A percentile compares a stretch with the other conserved stretches of the same genome.
phyloP scores from a whole-genome alignment of 768 basidiomycete species.

The Bullera alba region DNA sequence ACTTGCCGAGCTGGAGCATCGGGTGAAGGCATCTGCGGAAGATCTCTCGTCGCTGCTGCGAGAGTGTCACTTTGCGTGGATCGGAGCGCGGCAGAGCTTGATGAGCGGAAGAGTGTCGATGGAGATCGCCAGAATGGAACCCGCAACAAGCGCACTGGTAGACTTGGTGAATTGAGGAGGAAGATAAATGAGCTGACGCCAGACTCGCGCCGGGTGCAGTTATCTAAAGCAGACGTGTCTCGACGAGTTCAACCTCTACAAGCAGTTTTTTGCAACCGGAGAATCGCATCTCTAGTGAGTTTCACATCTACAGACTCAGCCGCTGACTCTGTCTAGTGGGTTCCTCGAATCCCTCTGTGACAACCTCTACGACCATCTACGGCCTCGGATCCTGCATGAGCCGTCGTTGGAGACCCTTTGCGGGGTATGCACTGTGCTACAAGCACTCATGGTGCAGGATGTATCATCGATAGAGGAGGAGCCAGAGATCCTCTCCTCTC shows the following conservation, averaged over 20 bases:
- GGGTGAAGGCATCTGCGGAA: constrained; percentile 68
- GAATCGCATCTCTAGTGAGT: constrained; percentile 66
- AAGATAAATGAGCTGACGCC: neutral
- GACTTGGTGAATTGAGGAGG: constrained; percentile 57
- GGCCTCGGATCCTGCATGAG: constrained; percentile 91
- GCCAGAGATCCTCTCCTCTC: constrained; percentile 29
- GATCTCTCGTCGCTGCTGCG: constrained; percentile 70
- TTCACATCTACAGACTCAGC: neutral
- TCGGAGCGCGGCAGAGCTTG: constrained; percentile 63
- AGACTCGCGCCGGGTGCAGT: constrained; percentile 87
- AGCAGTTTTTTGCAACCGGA: constrained; percentile 78
- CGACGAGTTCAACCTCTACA: constrained; percentile 80
- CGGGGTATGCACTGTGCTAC: constrained; percentile 91
- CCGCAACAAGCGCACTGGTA: constrained; percentile 71
- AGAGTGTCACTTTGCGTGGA: constrained; percentile 84
- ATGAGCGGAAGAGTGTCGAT: constrained; percentile 66
- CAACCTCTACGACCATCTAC: constrained; percentile 87
- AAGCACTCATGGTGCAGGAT: constrained; percentile 92
- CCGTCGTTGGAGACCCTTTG: constrained; percentile 77
- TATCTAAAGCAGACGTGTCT: constrained; percentile 86
- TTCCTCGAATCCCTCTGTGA: constrained; percentile 90
- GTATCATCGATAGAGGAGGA: constrained; percentile 43
- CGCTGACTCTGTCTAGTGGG: constrained; percentile 50
- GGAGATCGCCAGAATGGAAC: constrained; percentile 78
- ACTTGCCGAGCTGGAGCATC: constrained; percentile 74